A percentile compares a stretch with the other conserved stretches of the same genome.
phyloP scores from a whole-genome alignment of 2,329 filamentous ascomycete species.

The Ceratocystis smalleyi region DNA sequence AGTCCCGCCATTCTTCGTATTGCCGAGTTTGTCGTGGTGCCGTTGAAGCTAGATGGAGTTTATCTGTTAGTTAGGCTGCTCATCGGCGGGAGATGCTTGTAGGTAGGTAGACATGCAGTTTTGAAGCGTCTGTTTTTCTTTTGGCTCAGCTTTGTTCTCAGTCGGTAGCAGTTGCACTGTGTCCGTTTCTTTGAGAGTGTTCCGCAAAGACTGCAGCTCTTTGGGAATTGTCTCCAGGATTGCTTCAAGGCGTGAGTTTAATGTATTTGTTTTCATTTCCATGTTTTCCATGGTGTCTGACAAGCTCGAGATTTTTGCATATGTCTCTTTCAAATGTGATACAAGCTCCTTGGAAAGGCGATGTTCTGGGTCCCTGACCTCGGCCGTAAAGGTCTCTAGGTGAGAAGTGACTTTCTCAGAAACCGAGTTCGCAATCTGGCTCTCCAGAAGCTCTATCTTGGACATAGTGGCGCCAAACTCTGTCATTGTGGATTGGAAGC shows the following conservation, averaged over 20 bases:
- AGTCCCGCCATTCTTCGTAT: conserved; percentile 15
- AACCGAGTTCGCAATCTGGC: background rate
- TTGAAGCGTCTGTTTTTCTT: background rate
- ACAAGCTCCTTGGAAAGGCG: conserved; percentile 11
- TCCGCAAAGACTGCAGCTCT: conserved; percentile 9
- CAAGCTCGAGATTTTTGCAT: conserved; percentile 4
- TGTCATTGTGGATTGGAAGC: conserved; percentile 6
- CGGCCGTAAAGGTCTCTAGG: background rate
- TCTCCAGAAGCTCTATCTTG: conserved; percentile 12
- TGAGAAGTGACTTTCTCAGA: background rate
- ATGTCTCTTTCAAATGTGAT: conserved; percentile 6
- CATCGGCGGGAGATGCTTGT: background rate
- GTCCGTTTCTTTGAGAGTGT: conserved; percentile 11
- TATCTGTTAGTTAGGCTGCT: background rate
- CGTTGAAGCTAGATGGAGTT: background rate
- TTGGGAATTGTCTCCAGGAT: conserved; percentile 8
- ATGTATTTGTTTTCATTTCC: conserved; percentile 4
- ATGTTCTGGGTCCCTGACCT: conserved; percentile 3
- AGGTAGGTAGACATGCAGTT: background rate
- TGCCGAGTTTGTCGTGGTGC: conserved; percentile 8
- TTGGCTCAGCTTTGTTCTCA: background rate
- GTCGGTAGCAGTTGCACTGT: background rate
- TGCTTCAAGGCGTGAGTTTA: conserved; percentile 8
- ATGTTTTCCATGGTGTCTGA: conserved; percentile 6
- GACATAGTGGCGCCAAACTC: conserved; percentile 1